Evolutionary conservation across 345 rosid genomes (phyloP).

Genomic region (Psidium friedrichsthalianum): DNA sequence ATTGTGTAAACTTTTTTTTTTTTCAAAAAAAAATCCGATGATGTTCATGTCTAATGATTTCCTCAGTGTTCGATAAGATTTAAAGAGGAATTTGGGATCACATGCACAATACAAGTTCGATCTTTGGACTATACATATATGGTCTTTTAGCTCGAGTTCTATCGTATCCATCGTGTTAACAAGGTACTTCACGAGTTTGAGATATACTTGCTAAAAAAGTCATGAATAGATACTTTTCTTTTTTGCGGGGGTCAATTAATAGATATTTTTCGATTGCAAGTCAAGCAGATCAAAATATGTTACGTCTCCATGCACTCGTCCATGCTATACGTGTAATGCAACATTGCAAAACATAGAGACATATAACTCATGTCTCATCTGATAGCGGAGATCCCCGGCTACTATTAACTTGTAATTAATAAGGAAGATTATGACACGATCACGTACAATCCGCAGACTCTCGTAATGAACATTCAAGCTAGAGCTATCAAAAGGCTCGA

Average conservation of each 20-base stretch:
- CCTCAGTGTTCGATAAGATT: not conserved
- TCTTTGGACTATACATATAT: not conserved
- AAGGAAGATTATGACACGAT: not conserved
- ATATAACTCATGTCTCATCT: not conserved
- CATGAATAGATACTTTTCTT: no score
- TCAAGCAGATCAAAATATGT: not conserved
- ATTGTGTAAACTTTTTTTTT: not conserved
- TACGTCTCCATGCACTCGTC: not conserved
- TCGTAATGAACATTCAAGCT: not conserved
- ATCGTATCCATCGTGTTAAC: not conserved
- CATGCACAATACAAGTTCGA: not conserved
- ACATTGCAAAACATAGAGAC: not conserved
- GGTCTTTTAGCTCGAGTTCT: not conserved
- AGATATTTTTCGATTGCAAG: not conserved
- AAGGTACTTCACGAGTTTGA: not conserved
- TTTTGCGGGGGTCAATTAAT: not conserved
- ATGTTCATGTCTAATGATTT: not conserved
- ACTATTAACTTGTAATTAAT: not conserved
- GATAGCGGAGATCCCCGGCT: not conserved
- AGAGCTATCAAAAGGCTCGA: not conserved
- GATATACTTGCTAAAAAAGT: not conserved
- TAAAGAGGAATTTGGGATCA: not conserved
- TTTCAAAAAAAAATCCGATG: not conserved
- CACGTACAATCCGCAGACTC: not conserved
- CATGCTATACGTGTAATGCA: not conserved